Conservation (phyloP, 2,329 filamentous ascomycete species). For the Cercospora sp. region DNA sequence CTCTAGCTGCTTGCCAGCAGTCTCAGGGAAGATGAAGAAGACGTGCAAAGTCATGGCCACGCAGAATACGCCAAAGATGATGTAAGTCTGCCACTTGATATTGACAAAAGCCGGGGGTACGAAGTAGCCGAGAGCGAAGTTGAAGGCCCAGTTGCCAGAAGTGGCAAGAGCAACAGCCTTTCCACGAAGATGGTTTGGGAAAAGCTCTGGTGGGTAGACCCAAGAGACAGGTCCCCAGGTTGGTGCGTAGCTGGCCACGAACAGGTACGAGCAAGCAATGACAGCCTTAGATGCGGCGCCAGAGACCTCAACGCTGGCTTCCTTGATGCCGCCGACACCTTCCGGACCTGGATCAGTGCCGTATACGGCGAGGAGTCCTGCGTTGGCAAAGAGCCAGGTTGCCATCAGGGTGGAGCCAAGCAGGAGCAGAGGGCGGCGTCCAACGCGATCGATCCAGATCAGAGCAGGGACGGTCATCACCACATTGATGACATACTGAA, state of each 20-base stretch:
- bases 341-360: slow-evolving; percentile 46
- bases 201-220: slow-evolving; percentile 67
- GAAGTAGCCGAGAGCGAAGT: slow-evolving; percentile 59
- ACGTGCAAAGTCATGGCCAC: slow-evolving; percentile 62
- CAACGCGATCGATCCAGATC: slow-evolving; percentile 73
- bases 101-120: slow-evolving; percentile 60
- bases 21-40: slow-evolving; percentile 66
- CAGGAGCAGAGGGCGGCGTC: slow-evolving; percentile 68
- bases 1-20: slow-evolving; percentile 73
- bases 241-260: slow-evolving; percentile 65
- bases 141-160: slow-evolving; percentile 59
- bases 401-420: slow-evolving; percentile 65
- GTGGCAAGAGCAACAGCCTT: slow-evolving; percentile 61
- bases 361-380: slow-evolving; percentile 62
- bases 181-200: slow-evolving; percentile 62
- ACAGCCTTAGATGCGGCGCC: slow-evolving; percentile 44
- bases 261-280: slow-evolving; percentile 70
- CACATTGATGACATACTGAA: slow-evolving; percentile 78
- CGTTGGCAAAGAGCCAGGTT: slow-evolving; percentile 63
- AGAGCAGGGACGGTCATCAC: slow-evolving; percentile 73
- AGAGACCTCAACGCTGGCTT: slow-evolving; percentile 43
- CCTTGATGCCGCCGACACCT: slow-evolving; percentile 43
- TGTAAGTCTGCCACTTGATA: slow-evolving; percentile 61
- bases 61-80: slow-evolving; percentile 73
- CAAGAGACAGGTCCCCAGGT: slow-evolving; percentile 60